Evolutionary conservation across 352 stramenopile species (phyloP).

Genomic region (Phytophthora quininea): DNA sequence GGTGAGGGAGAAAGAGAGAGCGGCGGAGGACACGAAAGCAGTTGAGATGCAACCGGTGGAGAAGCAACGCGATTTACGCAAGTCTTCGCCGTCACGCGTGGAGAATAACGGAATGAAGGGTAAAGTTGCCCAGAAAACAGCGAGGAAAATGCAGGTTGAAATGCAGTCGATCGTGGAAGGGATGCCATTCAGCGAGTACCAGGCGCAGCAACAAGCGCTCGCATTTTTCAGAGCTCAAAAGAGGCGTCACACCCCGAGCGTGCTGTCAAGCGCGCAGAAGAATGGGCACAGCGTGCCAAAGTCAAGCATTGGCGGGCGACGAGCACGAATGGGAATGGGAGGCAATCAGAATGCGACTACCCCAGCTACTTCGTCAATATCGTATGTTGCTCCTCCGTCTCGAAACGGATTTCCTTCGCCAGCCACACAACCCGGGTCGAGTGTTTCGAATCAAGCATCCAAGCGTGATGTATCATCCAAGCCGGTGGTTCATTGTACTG

Average conservation of each 20-base stretch:
- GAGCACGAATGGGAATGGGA: constrained; percentile 35
- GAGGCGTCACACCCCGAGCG: constrained; percentile 14
- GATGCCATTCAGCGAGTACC: constrained; percentile 51
- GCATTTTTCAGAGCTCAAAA: constrained; percentile 47
- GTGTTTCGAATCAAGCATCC: constrained; percentile 8
- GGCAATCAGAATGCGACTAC: constrained; percentile 12
- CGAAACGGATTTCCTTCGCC: constrained; percentile 28
- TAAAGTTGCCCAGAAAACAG: constrained; percentile 8
- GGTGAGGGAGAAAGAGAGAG: background rate
- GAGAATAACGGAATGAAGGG: background rate
- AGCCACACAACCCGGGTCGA: constrained; percentile 12
- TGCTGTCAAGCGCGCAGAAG: constrained; percentile 17
- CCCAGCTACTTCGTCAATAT: constrained; percentile 11
- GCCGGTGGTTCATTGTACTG: constrained; percentile 45
- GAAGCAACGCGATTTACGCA: background rate
- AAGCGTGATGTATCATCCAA: constrained; percentile 7
- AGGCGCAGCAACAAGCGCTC: constrained; percentile 57
- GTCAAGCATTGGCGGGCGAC: constrained; percentile 16
- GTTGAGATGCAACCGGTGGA: background rate
- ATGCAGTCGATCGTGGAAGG: constrained; percentile 39
- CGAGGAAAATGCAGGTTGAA: constrained; percentile 17
- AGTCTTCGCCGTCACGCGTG: background rate
- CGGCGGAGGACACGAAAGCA: background rate
- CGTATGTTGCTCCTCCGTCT: constrained; percentile 21
- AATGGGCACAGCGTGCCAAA: constrained; percentile 5